These are phyloP conservation scores for Phlebopus sp. DNA, from an alignment of 1,284 basidiomycete genomes.

Conservation along the genomic window DNA sequence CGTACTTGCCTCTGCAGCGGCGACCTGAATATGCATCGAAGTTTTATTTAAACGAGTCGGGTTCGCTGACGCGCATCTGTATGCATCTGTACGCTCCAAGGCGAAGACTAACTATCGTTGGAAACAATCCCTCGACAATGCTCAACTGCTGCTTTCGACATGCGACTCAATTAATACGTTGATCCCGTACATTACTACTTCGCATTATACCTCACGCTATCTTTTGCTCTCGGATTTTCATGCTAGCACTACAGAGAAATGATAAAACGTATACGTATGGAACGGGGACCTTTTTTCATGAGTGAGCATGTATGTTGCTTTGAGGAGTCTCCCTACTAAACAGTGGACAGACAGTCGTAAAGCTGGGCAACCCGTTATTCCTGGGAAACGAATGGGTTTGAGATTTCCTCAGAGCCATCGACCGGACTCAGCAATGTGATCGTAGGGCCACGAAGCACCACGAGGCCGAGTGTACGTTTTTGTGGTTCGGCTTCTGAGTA, in stretches of 20 bases:
- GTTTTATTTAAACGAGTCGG: not conserved
- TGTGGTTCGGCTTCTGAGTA: constrained; percentile 61
- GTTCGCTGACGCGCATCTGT: too few relatives aligned
- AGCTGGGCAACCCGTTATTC: constrained; percentile 32
- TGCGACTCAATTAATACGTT: constrained; percentile 1
- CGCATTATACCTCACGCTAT: constrained; percentile 13
- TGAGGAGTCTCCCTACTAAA: too few relatives aligned
- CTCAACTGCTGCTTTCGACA: too few relatives aligned
- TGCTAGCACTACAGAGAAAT: constrained; percentile 16
- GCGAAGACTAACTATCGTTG: too few relatives aligned
- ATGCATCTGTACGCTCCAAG: too few relatives aligned
- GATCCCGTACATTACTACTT: constrained; percentile 2
- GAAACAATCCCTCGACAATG: too few relatives aligned
- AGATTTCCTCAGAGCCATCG: constrained; percentile 89
- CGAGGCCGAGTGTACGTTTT: constrained; percentile 74
- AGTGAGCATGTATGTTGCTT: not conserved
- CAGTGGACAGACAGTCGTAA: not conserved
- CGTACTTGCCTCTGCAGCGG: constrained; percentile 25
- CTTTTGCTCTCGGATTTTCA: constrained; percentile 11
- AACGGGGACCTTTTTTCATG: not conserved
- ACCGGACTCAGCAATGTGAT: constrained; percentile 91
- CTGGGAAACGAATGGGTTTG: constrained; percentile 72
- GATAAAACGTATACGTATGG: constrained; percentile 11
- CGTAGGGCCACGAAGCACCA: constrained; percentile 88
- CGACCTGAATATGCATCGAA: constrained; percentile 9